Percentiles rank a stretch among this genome's conserved stretches.
Evolutionary conservation across 176 grass and related monocot species (phyloP).

Genomic region (Zoysia pacifica): DNA sequence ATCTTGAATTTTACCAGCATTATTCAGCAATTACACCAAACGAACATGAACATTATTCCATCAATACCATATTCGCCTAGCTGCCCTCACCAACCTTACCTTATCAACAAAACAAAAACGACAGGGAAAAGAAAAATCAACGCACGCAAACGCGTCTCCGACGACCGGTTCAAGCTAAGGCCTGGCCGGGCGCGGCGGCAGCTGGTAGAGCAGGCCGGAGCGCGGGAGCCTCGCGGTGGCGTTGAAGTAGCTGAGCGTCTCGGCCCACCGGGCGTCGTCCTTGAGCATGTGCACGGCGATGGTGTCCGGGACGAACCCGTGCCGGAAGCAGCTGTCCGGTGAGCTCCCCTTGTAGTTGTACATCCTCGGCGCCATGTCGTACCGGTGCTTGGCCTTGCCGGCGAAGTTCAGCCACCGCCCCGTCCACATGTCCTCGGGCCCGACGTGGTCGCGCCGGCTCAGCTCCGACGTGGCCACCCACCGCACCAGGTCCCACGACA

Average conservation of each 20-base stretch:
- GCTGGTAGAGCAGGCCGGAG: conserved; percentile 48
- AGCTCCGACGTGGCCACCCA: conserved; percentile 64
- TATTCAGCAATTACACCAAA: too few relatives aligned
- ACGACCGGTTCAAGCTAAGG: conserved; percentile 32
- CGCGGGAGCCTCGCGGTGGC: conserved; percentile 48
- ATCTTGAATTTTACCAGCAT: too few relatives aligned
- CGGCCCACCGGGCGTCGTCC: conserved; percentile 51
- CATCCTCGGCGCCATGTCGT: conserved; percentile 60
- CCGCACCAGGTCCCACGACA: conserved; percentile 78
- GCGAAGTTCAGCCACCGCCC: conserved; percentile 75
- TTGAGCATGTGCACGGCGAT: conserved; percentile 88
- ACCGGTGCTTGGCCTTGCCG: conserved; percentile 67
- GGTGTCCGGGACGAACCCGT: conserved; percentile 69
- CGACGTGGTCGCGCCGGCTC: conserved; percentile 38
- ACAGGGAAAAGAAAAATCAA: background rate
- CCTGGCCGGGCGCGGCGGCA: background rate
- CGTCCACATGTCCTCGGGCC: conserved; percentile 78
- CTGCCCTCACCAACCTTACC: too few relatives aligned
- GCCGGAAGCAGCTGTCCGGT: conserved; percentile 68
- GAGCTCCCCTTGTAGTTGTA: conserved; percentile 66
- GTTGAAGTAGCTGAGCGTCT: conserved; percentile 76
- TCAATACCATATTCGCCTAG: too few relatives aligned
- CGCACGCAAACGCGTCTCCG: background rate
- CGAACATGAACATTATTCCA: too few relatives aligned
- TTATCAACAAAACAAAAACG: too few relatives aligned